Percentiles rank a stretch among this genome's conserved stretches.
phyloP scores from a whole-genome alignment of 768 basidiomycete genomes.

The Lanmaoa rubissima region DNA sequence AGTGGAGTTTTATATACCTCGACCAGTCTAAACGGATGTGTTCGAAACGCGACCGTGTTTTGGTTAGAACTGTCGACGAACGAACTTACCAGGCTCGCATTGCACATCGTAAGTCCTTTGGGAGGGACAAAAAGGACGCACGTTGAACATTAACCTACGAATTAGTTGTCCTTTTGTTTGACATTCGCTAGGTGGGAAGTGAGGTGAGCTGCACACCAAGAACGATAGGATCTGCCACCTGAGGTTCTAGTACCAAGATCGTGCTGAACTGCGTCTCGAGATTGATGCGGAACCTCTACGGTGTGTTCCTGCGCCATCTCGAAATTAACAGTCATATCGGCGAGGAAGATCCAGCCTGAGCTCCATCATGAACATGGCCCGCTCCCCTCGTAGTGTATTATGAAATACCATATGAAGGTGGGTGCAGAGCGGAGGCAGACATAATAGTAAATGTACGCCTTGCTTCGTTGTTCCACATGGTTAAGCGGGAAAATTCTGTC shows the following conservation, averaged over 20 bases:
- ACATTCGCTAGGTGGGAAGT: neutral
- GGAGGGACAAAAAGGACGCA: too few relatives aligned
- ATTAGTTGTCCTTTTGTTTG: neutral
- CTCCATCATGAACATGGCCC: too few relatives aligned
- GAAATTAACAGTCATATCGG: too few relatives aligned
- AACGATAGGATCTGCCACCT: neutral
- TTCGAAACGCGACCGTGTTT: constrained; percentile 19
- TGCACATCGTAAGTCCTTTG: too few relatives aligned
- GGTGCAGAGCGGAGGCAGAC: too few relatives aligned
- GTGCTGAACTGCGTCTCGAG: neutral
- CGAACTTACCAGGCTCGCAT: neutral
- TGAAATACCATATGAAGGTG: too few relatives aligned
- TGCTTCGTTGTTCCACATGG: too few relatives aligned
- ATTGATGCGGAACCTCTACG: neutral
- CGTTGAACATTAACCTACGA: neutral
- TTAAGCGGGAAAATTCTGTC: too few relatives aligned
- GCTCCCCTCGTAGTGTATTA: too few relatives aligned
- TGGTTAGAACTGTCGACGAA: neutral
- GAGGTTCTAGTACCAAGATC: neutral
- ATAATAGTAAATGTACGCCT: too few relatives aligned
- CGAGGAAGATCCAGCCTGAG: too few relatives aligned
- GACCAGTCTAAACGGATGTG: neutral
- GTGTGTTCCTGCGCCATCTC: neutral
- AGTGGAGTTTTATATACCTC: constrained; percentile 1
- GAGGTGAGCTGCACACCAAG: neutral